These are phyloP conservation scores for Fraxinus nigra DNA, from an alignment of 305 asterid species.

Conservation along the genomic window DNA sequence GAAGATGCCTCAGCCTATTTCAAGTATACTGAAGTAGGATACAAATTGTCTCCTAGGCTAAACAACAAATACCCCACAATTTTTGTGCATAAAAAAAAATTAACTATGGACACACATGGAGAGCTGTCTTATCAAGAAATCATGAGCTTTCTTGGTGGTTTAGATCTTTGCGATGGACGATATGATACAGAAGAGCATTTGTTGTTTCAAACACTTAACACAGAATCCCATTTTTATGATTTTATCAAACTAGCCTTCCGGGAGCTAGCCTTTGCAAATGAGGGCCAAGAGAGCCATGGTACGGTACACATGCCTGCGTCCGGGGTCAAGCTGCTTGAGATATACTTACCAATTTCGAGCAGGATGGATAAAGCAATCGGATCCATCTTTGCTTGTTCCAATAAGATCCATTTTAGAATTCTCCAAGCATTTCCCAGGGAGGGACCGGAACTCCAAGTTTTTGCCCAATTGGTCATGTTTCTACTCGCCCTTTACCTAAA, in stretches of 20 bases:
- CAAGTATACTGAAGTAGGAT: constrained; percentile 68
- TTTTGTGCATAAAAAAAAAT: constrained; percentile 77
- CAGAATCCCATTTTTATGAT: constrained; percentile 73
- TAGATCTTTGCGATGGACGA: constrained; percentile 85
- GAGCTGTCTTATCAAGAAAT: constrained; percentile 56
- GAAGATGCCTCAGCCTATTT: constrained; percentile 70
- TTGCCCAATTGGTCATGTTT: constrained; percentile 72
- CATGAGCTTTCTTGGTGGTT: constrained; percentile 73
- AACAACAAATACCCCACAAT: constrained; percentile 70
- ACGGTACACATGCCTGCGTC: constrained; percentile 75
- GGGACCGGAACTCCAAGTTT: constrained; percentile 75
- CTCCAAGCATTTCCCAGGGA: constrained; percentile 30
- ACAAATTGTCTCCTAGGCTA: constrained; percentile 65
- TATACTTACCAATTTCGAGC: constrained; percentile 71
- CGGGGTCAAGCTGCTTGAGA: constrained; percentile 74
- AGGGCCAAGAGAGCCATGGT: constrained; percentile 98
- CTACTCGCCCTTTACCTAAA: constrained; percentile 52
- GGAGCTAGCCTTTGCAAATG: constrained; percentile 85
- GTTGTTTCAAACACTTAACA: constrained; percentile 65
- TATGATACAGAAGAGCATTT: constrained; percentile 84
- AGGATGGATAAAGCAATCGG: constrained; percentile 81
- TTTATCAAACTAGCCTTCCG: constrained; percentile 76
- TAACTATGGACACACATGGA: constrained; percentile 51
- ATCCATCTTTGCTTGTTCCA: constrained; percentile 54
- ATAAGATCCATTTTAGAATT: constrained; percentile 52